These are phyloP conservation scores for Penicillium psychrofluorescens DNA, from an alignment of 495 filamentous ascomycete species.

Conservation along the genomic window DNA sequence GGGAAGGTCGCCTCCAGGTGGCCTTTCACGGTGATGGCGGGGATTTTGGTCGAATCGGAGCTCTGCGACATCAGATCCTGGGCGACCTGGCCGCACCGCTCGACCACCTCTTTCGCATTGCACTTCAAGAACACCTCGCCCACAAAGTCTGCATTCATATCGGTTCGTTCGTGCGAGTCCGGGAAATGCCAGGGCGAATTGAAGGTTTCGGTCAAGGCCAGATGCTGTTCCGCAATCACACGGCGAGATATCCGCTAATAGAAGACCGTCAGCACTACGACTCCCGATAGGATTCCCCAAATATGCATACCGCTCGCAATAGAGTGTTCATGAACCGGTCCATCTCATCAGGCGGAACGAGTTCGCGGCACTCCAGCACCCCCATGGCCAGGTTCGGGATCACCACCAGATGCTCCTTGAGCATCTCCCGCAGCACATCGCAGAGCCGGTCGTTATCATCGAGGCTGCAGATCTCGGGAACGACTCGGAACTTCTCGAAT, in stretches of 20 bases:
- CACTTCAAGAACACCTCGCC: constrained; percentile 95
- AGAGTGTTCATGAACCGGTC: constrained; percentile 95
- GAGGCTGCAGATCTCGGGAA: constrained; percentile 74
- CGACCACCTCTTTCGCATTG: constrained; percentile 82
- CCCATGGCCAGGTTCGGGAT: constrained; percentile 94
- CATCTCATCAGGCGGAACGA: constrained; percentile 70
- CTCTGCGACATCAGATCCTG: constrained; percentile 61
- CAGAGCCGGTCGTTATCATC: constrained; percentile 92
- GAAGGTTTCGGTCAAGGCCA: constrained; percentile 95
- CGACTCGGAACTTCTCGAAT: constrained; percentile 79
- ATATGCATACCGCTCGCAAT: constrained; percentile 66
- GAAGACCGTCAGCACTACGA: background rate
- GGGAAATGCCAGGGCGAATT: constrained; percentile 89
- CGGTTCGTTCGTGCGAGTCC: constrained; percentile 56
- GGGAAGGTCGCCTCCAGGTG: constrained; percentile 88
- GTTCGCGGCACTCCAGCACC: constrained; percentile 74
- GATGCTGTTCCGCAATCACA: constrained; percentile 95
- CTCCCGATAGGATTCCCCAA: background rate
- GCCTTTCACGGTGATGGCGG: constrained; percentile 77
- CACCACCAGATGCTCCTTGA: constrained; percentile 84
- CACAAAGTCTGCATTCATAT: constrained; percentile 74
- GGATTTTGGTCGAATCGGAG: constrained; percentile 64
- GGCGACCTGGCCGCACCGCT: constrained; percentile 68
- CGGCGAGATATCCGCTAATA: constrained; percentile 83
- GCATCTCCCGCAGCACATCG: constrained; percentile 65